Evolutionary conservation across 2,329 filamentous ascomycete species (phyloP).

Genomic region (Aspergillus udagawae): DNA sequence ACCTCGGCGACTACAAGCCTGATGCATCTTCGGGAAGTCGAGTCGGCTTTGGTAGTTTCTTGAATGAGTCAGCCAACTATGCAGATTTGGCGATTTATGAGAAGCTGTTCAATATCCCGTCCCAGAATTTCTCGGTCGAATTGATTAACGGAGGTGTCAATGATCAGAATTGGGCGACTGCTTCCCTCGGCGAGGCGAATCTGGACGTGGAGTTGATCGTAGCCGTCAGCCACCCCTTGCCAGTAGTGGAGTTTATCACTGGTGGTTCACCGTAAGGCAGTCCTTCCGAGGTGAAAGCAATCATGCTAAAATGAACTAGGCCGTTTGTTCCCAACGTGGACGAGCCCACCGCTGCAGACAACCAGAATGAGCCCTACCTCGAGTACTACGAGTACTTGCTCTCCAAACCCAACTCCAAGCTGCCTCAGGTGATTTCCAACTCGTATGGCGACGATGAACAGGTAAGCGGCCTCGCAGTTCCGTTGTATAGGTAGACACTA

Average conservation of each 20-base stretch:
- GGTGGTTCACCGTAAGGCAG: slow-evolving; percentile 45
- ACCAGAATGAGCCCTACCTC: slow-evolving; percentile 67
- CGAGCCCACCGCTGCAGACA: slow-evolving; percentile 26
- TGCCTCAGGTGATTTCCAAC: slow-evolving; percentile 61
- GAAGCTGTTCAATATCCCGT: slow-evolving; percentile 38
- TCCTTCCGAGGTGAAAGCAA: neutral
- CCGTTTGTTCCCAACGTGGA: slow-evolving; percentile 50
- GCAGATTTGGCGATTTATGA: slow-evolving; percentile 44
- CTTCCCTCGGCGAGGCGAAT: slow-evolving; percentile 53
- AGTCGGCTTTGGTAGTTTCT: slow-evolving; percentile 50
- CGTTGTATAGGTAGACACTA: neutral
- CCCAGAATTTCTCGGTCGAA: slow-evolving; percentile 29
- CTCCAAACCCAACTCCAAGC: slow-evolving; percentile 40
- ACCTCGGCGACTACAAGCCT: slow-evolving; percentile 45
- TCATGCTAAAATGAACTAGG: slow-evolving; percentile 5
- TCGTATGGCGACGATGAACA: slow-evolving; percentile 65
- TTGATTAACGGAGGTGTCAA: slow-evolving; percentile 40
- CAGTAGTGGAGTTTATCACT: slow-evolving; percentile 54
- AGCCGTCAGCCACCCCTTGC: slow-evolving; percentile 53
- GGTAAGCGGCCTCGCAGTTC: slow-evolving; percentile 2
- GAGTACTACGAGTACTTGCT: slow-evolving; percentile 59
- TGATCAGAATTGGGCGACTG: slow-evolving; percentile 34
- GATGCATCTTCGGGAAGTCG: slow-evolving; percentile 44
- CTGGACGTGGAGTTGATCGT: slow-evolving; percentile 57
- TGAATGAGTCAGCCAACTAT: slow-evolving; percentile 49